Base-by-base conservation (phyloP, 2,329 filamentous ascomycete species). In the Ceratocystis alfenasii region DNA sequence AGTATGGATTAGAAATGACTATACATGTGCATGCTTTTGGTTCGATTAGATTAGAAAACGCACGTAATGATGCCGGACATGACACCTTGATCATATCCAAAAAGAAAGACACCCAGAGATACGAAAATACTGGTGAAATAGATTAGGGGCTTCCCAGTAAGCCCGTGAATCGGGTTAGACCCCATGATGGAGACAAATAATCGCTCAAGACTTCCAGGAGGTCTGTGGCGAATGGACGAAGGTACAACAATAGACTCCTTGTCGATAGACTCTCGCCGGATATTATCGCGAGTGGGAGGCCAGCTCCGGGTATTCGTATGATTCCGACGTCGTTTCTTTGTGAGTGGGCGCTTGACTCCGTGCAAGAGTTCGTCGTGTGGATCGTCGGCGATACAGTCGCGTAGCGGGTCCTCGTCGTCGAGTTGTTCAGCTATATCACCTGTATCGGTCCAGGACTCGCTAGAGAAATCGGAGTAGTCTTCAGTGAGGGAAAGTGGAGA, bases 51-150 rank as follows among this genome's bases (percentile, higher is more conserved):
- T 15, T 25, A 45, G 36, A 46, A 48, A 64, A 73, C 84, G 66
- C 82, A 88, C 82, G 81, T 84, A 72, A 85, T 84, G 69, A 85
- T 84, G 67, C 82, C 82, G 69, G 89, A 93, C 89, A 94, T 94
- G 70, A 94, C 89, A 72, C 89, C 89, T 75, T 94, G 89, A 75
- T 94, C 89, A 79, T 94, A 94, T 69, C 89, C 90, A 73, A 95
- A 95, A 22, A 95, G 79, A 73, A 95, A 95, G 30, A 95, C 90
- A 64, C 90, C 90, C 72, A 94, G 78, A 67, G 89, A 92, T 68
- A 93, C 89, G 73, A 93, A 89, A 60, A 96, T 88, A 77, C 90
- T 96, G 62, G 92, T 96, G 74, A 96, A 96, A 75, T 96, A 96
- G 87, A 99, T 83, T 73, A 99, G 81, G 77, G 93, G 87, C 80